These are phyloP conservation scores for Blastobotrys chiropterorum DNA, from an alignment of 805 yeast genomes.

Conservation along the genomic window DNA sequence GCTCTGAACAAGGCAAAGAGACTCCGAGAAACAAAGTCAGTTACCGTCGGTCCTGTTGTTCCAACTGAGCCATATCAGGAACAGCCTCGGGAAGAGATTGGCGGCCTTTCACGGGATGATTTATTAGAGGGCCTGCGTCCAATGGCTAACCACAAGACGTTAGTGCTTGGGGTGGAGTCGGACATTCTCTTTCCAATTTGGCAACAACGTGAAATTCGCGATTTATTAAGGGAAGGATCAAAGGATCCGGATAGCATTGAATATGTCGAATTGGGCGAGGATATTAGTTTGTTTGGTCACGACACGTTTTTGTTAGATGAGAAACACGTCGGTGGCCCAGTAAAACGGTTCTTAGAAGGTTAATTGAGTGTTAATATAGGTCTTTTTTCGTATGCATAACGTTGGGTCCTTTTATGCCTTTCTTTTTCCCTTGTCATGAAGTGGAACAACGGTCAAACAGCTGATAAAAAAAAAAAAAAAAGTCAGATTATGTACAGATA, in stretches of 20 bases:
- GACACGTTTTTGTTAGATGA: conserved; percentile 81
- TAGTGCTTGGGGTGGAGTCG: conserved; percentile 88
- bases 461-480: neutral
- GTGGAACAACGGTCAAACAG: neutral
- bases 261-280: conserved; percentile 71
- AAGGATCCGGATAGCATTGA: conserved; percentile 39
- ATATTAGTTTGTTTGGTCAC: conserved; percentile 80
- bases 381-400: neutral
- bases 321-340: conserved; percentile 74
- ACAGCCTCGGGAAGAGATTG: conserved; percentile 43
- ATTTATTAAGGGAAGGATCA: conserved; percentile 41
- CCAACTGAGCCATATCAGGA: conserved; percentile 51
- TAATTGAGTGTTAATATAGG: neutral
- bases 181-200: conserved; percentile 89
- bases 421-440: neutral
- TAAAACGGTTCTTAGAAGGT: conserved; percentile 51
- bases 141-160: conserved; percentile 56
- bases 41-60: conserved; percentile 34
- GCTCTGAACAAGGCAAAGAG: conserved; percentile 12
- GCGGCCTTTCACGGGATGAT: conserved; percentile 42
- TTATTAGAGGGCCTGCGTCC: conserved; percentile 58
- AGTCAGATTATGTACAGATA: neutral
- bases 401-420: neutral
- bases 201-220: conserved; percentile 83
- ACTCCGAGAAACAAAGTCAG: conserved; percentile 8